Conservation (phyloP, 495 filamentous ascomycete genomes). For the Talaromyces trachyspermus region DNA sequence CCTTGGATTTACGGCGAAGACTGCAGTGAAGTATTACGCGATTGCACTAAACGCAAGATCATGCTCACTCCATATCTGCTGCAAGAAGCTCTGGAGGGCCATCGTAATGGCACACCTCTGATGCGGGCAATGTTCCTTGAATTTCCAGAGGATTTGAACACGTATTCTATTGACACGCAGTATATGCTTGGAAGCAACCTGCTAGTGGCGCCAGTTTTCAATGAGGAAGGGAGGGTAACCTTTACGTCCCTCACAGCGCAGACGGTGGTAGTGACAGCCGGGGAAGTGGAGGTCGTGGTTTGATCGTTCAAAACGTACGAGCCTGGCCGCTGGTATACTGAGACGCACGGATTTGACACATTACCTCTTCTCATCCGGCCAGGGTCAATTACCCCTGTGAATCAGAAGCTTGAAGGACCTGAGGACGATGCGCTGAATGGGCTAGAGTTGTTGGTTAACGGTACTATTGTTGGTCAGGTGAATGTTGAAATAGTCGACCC, state of each 20-base stretch:
- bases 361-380: slow-evolving; percentile 33
- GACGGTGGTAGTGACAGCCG: slow-evolving; percentile 21
- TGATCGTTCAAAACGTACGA: slow-evolving; percentile 35
- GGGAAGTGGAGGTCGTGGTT: slow-evolving; percentile 47
- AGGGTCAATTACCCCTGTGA: slow-evolving; percentile 27
- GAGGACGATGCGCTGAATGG: slow-evolving; percentile 29
- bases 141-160: slow-evolving; percentile 54
- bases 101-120: slow-evolving; percentile 42
- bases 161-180: slow-evolving; percentile 55
- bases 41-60: slow-evolving; percentile 53
- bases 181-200: slow-evolving; percentile 57
- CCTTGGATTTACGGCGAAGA: slow-evolving; percentile 64
- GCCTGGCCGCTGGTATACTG: slow-evolving; percentile 33
- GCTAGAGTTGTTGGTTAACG: slow-evolving; percentile 34
- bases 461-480: slow-evolving; percentile 16
- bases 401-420: slow-evolving; percentile 25
- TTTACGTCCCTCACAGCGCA: slow-evolving; percentile 52
- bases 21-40: slow-evolving; percentile 47
- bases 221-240: slow-evolving; percentile 47
- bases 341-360: slow-evolving; percentile 35
- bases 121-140: slow-evolving; percentile 57
- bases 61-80: slow-evolving; percentile 57
- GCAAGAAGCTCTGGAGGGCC: slow-evolving; percentile 41
- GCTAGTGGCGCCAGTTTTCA: slow-evolving; percentile 54
- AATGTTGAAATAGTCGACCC: slow-evolving; percentile 30